Evolutionary conservation across 2,329 filamentous ascomycete genomes (phyloP).

Genomic region (Hymenoscyphus fructigenus): DNA sequence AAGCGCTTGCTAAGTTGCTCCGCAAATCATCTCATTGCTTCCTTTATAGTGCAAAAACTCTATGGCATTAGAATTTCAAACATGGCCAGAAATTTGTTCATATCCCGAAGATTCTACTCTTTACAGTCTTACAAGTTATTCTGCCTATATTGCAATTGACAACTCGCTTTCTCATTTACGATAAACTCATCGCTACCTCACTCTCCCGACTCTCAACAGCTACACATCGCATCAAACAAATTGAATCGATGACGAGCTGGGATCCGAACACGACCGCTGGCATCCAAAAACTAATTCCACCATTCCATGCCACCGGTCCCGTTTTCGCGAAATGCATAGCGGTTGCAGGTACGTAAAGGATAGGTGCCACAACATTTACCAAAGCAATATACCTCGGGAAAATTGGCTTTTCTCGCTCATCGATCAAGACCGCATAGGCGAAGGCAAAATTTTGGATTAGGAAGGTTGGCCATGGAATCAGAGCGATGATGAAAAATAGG

Average conservation of each 20-base stretch:
- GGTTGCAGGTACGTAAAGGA: constrained; percentile 6
- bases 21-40: too few species aligned
- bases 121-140: too few species aligned
- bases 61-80: too few species aligned
- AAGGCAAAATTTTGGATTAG: neutral
- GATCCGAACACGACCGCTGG: neutral
- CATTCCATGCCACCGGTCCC: constrained; percentile 19
- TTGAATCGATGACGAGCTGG: neutral
- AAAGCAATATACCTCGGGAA: constrained; percentile 6
- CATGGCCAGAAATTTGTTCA: too few species aligned
- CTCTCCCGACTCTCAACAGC: neutral
- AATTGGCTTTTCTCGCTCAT: neutral
- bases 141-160: too few species aligned
- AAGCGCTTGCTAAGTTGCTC: too few species aligned
- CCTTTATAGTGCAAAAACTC: too few species aligned
- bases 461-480: neutral
- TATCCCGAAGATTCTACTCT: too few species aligned
- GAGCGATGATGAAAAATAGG: neutral
- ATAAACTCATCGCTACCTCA: neutral
- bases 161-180: too few species aligned
- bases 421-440: neutral
- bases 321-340: constrained; percentile 12
- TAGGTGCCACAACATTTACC: constrained; percentile 10
- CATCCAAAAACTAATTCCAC: constrained; percentile 17
- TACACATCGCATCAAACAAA: neutral